phyloP scores from a whole-genome alignment of 164 flowering plant species.

The Stephania japonica region DNA sequence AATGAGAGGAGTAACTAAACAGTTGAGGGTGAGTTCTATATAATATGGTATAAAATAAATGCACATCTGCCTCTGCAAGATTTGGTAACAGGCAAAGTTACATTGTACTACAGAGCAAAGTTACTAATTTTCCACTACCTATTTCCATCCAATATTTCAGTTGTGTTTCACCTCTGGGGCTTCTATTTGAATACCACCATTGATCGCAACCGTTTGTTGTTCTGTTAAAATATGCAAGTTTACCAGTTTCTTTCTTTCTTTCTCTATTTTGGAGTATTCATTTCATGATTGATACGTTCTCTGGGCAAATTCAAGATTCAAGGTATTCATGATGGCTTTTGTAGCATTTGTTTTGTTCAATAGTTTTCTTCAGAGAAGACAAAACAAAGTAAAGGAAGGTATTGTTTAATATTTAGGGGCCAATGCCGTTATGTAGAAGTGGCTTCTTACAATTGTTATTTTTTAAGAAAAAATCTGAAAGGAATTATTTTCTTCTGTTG shows the following conservation, averaged over 20 bases:
- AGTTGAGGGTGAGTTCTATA: slow-evolving; percentile 25
- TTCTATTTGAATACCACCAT: neutral
- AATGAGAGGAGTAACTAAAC: slow-evolving; percentile 25
- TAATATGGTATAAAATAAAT: neutral
- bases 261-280: neutral
- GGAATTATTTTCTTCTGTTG: no score
- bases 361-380: no score
- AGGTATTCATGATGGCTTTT: neutral
- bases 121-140: neutral
- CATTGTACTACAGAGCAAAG: neutral
- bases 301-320: neutral
- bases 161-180: neutral
- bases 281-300: neutral
- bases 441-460: no score
- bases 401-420: neutral
- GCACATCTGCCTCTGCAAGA: neutral
- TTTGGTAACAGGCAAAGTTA: neutral
- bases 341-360: neutral
- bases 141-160: neutral
- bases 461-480: no score
- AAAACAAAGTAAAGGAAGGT: no score
- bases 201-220: neutral
- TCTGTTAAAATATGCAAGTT: no score
- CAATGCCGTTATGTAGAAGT: neutral
- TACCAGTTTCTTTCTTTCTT: neutral